Base-by-base conservation (phyloP, 768 basidiomycete species). In the Pleurotus salmoneostramineus region DNA sequence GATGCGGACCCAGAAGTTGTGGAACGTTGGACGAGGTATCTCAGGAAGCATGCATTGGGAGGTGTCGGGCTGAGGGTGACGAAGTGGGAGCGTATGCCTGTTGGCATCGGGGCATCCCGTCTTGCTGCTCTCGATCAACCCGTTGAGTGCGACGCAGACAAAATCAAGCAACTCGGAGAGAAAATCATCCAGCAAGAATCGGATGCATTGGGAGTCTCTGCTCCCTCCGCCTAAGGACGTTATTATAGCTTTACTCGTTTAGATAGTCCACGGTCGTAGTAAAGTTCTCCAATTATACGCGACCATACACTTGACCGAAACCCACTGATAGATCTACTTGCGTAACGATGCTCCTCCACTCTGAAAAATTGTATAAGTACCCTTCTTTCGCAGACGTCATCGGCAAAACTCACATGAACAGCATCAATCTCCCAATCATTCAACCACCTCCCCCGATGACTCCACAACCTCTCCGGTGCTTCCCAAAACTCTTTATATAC, bases 61-160 rank as follows among this genome's bases (percentile, higher is more conserved):
- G 95, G 96, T 33, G 93, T 98, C 0, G 95, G 94, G 21, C 86
- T 98, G 77, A 79, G 89, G 62, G 83, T 88, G 17, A 84, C 88
- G 50, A 81, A 81, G 59, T 94, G 92, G 85, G 87, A 93, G 65
- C 80, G 74, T 74, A 77, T 70, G 77, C 85, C 68, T 34, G 79
- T 71, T 76, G 86, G 62, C 62, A 80, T 72, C 50, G 81, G 80
- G 0, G 62, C 62, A 34, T 61, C 60, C 42, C 62, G 63, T 45
- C 47, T 72, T 55, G 64, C 58, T 43, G 56, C 59, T 17, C 66
- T 70, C 32, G 48, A 56, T 54, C 51, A 63, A 54, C 64, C 67
- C 46, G 62, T 77, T 62, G 69, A 70, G 3, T 61, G 43, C 44
- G 58, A 49, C 32, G 62, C 60, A 34, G 68, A 69, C 51, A 69